Evolutionary conservation across 2,329 filamentous ascomycete genomes (phyloP), one percentile per base, ranked within the genome.

Genomic region (Colletotrichum sp.): DNA sequence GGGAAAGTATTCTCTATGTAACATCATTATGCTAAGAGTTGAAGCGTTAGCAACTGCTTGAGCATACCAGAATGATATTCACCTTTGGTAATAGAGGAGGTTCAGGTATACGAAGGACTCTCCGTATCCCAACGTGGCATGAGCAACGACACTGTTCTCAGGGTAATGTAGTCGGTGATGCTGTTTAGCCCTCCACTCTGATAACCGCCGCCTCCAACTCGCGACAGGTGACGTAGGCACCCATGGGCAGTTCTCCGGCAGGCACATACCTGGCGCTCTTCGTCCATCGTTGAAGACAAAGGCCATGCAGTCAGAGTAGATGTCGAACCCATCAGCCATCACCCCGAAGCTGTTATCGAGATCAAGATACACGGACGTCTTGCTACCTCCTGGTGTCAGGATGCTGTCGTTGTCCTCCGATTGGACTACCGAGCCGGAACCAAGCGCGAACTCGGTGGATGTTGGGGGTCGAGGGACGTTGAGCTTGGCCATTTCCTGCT

Each of bases 91-190:
- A 75, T 87, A 88, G 2, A 88, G 70, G 18, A 88, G 77, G 52
- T 87, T 88, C 2, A 87, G 77, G 52, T 86, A 86, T 2, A 84
- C 82, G 57, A 87, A 87, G 0, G 84, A 83, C 72, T 88, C 86
- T 4, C 84, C 86, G 4, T 83, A 83, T 0, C 85, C 85, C 1
- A 87, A 66, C 0, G 85, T 83, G 70, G 85, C 84, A 57, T 87
- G 83, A 2, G 83, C 82, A 4, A 83, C 83, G 1, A 87, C 85
- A 3, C 79, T 80, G 7, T 82, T 84, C 15, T 79, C 78, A 1
- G 85, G 86, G 55, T 84, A 87, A 9, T 83, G 81, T 2, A 87
- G 52, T 0, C 83, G 81, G 3, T 79, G 79, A 30, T 84, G 83
- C 28, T 86, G 85, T 1, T 78, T 79, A 0, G 73, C 77, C 52